These are phyloP conservation scores for Aspergillus versicolor DNA, from an alignment of 2,329 filamentous ascomycete species.

Conservation along the genomic window DNA sequence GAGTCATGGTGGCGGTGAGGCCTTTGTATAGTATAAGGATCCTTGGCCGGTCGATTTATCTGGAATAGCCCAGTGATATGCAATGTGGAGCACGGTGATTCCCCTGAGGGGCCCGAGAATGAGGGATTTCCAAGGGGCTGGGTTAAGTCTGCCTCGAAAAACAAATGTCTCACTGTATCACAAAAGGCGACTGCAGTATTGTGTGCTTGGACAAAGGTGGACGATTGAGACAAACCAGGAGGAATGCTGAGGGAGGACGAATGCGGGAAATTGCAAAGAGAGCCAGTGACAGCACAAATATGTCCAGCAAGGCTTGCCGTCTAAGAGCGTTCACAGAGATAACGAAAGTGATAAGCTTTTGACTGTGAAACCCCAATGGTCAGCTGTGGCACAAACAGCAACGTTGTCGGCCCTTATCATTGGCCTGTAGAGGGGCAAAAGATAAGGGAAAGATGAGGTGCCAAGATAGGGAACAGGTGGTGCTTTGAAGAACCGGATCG, in stretches of 20 bases:
- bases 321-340: conserved; percentile 14
- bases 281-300: conserved; percentile 20
- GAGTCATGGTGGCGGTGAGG: conserved; percentile 43
- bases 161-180: conserved; percentile 19
- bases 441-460: conserved; percentile 22
- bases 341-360: conserved; percentile 23
- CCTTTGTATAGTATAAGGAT: conserved; percentile 21
- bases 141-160: conserved; percentile 9
- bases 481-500: neutral
- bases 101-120: conserved; percentile 25
- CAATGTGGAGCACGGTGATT: conserved; percentile 27
- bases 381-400: conserved; percentile 7
- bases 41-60: conserved; percentile 13
- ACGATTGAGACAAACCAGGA: conserved; percentile 1
- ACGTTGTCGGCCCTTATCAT: conserved; percentile 21
- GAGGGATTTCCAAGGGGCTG: conserved; percentile 28
- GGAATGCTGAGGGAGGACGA: conserved; percentile 18
- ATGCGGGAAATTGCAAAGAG: conserved; percentile 13
- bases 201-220: conserved; percentile 4
- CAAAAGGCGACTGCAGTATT: conserved; percentile 5
- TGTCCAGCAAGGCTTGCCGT: conserved; percentile 7
- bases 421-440: conserved; percentile 21
- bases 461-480: neutral
- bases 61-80: conserved; percentile 18
- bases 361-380: conserved; percentile 17